These are phyloP conservation scores for Suhomyces sp. DNA, from an alignment of 805 yeast genomes.

Conservation along the genomic window DNA sequence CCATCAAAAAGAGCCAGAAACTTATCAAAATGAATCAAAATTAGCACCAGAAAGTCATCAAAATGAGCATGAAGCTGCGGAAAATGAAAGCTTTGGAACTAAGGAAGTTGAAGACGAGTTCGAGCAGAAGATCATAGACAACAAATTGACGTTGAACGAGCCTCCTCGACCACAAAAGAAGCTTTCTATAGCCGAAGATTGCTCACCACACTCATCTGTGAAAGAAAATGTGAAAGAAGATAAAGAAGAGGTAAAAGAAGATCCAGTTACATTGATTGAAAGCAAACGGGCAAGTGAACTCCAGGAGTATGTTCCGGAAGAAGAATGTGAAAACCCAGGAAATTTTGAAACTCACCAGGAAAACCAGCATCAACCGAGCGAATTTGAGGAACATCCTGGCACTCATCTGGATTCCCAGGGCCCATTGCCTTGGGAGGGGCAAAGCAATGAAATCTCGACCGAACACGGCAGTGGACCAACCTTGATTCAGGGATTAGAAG, in stretches of 20 bases:
- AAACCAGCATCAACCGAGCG: neutral
- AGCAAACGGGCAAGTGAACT: constrained; percentile 14
- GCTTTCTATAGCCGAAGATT: neutral
- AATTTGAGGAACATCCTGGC: neutral
- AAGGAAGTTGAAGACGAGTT: neutral
- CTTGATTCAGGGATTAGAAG: constrained; percentile 1
- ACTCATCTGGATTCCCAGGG: neutral
- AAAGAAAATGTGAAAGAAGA: neutral
- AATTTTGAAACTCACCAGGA: constrained; percentile 9
- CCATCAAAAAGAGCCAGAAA: neutral
- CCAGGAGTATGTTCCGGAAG: constrained; percentile 15
- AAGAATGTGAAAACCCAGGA: neutral
- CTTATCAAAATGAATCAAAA: neutral
- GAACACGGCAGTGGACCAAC: neutral
- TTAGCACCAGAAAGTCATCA: no score
- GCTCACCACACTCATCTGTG: neutral
- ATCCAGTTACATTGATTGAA: constrained; percentile 13
- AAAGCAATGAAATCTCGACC: constrained; percentile 5
- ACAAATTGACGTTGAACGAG: constrained; percentile 1
- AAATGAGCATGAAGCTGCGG: neutral
- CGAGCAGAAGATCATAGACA: constrained; percentile 1
- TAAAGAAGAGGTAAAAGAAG: neutral
- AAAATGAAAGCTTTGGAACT: neutral
- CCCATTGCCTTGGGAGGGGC: constrained; percentile 12
- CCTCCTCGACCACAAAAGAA: neutral